These are phyloP conservation scores for Cyclotella distinguenda DNA, from an alignment of 108 stramenopile genomes.

Conservation along the genomic window DNA sequence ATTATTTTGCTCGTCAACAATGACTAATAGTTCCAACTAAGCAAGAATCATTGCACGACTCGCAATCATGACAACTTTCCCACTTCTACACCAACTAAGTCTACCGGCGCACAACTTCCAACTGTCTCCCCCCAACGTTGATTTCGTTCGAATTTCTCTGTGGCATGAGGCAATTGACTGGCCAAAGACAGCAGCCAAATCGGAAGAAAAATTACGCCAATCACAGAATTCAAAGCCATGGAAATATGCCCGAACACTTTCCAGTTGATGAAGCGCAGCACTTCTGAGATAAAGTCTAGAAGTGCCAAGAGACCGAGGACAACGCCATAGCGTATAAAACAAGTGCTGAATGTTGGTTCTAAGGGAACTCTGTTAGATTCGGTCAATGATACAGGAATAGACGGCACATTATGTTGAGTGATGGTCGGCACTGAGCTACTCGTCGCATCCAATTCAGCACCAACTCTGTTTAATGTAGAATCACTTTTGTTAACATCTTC, in stretches of 20 bases:
- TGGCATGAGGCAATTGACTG: constrained; percentile 51
- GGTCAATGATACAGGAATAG: not conserved
- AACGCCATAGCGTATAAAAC: constrained; percentile 54
- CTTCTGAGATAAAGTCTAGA: constrained; percentile 62
- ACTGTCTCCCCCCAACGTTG: constrained; percentile 1
- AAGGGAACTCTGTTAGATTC: not conserved
- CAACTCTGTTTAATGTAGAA: not conserved
- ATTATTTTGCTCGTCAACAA: no score
- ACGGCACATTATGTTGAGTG: not conserved
- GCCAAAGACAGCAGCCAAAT: constrained; percentile 61
- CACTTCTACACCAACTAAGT: constrained; percentile 9
- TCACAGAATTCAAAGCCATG: constrained; percentile 42
- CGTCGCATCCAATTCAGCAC: not conserved
- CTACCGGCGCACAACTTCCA: constrained; percentile 1
- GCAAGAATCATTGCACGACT: no score
- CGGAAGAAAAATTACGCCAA: constrained; percentile 62
- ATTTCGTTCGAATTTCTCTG: constrained; percentile 26
- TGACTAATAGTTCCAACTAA: no score
- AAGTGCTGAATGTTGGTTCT: constrained; percentile 48
- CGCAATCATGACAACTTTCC: not conserved
- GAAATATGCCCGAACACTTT: constrained; percentile 45
- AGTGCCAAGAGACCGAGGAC: constrained; percentile 54
- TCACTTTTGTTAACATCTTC: not conserved
- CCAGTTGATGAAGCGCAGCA: constrained; percentile 61
- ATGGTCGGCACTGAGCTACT: not conserved